Percentiles rank a stretch among this genome's conserved stretches.
Evolutionary conservation across 176 grass and related monocot genomes (phyloP).

Genomic region (Bromus sterilis): DNA sequence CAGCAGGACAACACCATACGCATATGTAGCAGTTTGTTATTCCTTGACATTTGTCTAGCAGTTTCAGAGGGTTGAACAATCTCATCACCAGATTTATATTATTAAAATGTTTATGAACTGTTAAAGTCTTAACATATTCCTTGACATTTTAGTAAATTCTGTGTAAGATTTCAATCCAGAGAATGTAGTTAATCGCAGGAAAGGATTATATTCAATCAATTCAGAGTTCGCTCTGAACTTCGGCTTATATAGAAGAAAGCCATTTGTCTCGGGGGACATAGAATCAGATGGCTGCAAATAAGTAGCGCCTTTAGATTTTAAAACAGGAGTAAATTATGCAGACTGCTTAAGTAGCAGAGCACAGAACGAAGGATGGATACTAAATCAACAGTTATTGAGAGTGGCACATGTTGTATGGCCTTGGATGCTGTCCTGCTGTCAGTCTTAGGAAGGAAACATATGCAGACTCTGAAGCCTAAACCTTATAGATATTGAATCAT

Average conservation of each 20-base stretch:
- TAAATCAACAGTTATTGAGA: neutral
- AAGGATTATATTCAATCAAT: neutral
- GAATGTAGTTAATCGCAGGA: slow-evolving; percentile 8
- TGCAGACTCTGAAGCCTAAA: neutral
- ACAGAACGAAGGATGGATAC: neutral
- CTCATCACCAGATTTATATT: neutral
- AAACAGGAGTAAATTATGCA: neutral
- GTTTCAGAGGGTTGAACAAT: neutral
- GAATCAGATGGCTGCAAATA: neutral
- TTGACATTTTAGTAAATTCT: neutral
- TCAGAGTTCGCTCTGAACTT: neutral
- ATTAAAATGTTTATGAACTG: neutral
- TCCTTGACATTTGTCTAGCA: too few species aligned
- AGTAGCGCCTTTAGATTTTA: neutral
- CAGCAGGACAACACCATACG: neutral
- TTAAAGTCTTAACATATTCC: neutral
- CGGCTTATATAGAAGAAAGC: neutral
- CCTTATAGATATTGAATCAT: neutral
- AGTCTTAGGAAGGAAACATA: neutral
- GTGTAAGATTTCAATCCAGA: neutral
- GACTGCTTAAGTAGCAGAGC: neutral
- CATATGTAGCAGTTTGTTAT: too few species aligned
- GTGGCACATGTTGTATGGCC: neutral
- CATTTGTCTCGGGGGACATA: neutral
- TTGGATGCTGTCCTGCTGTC: neutral